Evolutionary conservation across 768 basidiomycete genomes (phyloP), one percentile per base, ranked within the genome.

Genomic region (Erythrobasidium yunnanense): DNA sequence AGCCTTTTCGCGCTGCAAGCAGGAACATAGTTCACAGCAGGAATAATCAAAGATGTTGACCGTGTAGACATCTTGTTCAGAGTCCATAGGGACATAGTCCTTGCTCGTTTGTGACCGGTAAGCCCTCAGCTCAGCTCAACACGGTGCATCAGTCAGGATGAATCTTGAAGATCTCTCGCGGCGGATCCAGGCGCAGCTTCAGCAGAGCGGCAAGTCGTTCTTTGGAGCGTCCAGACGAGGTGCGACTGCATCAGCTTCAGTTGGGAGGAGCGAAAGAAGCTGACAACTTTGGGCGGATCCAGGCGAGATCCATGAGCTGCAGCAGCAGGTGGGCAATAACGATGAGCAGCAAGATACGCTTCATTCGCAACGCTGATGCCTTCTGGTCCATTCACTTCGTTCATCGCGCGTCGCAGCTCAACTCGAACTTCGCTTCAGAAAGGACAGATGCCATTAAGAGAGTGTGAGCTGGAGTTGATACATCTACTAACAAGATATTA

Each of bases 361-460:
- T n/a, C n/a, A n/a, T n/a, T n/a, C 38, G 38, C 8, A 15, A 29
- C 23, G 50, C 50, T 11, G 8, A 11, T 29, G 50, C 27, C 15
- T 22, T 20, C 20, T 11, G 11, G 50, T 52, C n/a, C 15, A 29
- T 11, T 20, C n/a, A 22, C n/a, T 20, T 22, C 66, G 67, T 6
- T 93, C 96, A 79, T 87, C 97, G 76, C 85, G 88, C 65, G 86
- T 90, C 63, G 93, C 11, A 42, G n/a, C 84, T 99, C 72, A 97
- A 99, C 78, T 91, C 89, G 74, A 88, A 95, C 74, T 96, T 93
- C 78, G 83, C 85, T 68, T 90, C 95, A 72, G 88, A 88, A 76
- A 82, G 93, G 70, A 96, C 95, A 78, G 93, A 97, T 84, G 95
- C 93, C 2, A 97, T 97, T 80, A 97, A 97, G 79, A 82, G 86